Evolutionary conservation across 208 protist species (phyloP).

Genomic region (Plasmodiophora brassicae): DNA sequence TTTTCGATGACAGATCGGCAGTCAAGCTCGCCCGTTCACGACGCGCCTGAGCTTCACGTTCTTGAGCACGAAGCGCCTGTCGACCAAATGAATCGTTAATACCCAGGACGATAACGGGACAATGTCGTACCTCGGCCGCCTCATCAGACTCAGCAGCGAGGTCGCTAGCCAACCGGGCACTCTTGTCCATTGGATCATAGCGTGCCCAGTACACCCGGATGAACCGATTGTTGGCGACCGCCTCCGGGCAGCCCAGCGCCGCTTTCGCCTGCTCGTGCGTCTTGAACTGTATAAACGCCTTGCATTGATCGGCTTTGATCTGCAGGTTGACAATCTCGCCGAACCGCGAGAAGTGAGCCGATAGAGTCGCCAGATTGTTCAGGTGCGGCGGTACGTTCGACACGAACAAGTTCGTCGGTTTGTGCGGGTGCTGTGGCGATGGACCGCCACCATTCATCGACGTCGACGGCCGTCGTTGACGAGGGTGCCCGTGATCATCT

Average conservation of each 20-base stretch:
- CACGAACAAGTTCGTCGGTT: neutral
- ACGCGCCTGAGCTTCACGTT: neutral
- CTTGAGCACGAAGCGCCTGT: neutral
- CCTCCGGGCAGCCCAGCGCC: neutral
- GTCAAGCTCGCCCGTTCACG: neutral
- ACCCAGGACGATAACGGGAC: too few relatives aligned
- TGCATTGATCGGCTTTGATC: neutral
- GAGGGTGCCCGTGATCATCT: neutral
- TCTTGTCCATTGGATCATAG: constrained; percentile 22
- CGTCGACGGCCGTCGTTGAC: neutral
- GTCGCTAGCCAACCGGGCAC: neutral
- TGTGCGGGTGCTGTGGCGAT: neutral
- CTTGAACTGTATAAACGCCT: neutral
- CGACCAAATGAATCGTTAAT: too few relatives aligned
- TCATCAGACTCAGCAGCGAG: neutral
- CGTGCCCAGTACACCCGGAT: neutral
- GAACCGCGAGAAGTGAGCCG: neutral
- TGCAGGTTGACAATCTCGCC: constrained; percentile 29
- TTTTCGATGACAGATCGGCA: neutral
- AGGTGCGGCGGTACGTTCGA: neutral
- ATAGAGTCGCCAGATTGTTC: neutral
- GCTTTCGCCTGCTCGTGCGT: neutral
- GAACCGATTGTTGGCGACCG: neutral
- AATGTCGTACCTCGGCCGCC: too few relatives aligned
- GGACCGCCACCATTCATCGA: too few relatives aligned